phyloP scores from a whole-genome alignment of 495 filamentous ascomycete genomes.

The Trichoderma orchidacearum region DNA sequence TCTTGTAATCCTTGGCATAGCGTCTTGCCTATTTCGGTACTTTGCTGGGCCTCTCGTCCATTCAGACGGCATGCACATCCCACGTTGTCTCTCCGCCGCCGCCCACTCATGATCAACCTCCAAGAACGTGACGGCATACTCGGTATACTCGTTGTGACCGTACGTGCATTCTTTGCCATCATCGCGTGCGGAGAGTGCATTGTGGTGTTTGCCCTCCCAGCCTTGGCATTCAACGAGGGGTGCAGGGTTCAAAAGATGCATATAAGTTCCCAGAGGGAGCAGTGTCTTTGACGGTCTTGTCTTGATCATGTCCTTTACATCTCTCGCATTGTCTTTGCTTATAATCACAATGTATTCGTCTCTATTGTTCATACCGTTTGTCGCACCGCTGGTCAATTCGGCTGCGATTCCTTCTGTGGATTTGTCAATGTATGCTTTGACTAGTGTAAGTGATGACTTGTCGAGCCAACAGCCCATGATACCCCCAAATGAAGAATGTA shows the following conservation, averaged over 20 bases:
- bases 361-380: background rate
- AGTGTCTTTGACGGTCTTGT: background rate
- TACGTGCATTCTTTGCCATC: background rate
- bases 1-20: background rate
- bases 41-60: background rate
- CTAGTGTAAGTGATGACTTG: constrained; percentile 4
- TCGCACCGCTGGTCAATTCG: background rate
- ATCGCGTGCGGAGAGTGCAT: background rate
- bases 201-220: background rate
- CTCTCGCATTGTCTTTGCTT: background rate
- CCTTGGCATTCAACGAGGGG: background rate
- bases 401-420: background rate
- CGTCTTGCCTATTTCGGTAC: background rate
- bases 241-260: background rate
- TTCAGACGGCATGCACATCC: background rate
- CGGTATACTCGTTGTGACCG: background rate
- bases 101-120: background rate
- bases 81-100: background rate
- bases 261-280: background rate
- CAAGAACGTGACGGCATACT: background rate
- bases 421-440: constrained; percentile 2
- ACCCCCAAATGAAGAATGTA: too few species aligned
- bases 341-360: background rate
- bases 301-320: background rate
- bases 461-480: too few species aligned